Conservation (phyloP, 305 asterid genomes). For the Ruellia speciosa region DNA sequence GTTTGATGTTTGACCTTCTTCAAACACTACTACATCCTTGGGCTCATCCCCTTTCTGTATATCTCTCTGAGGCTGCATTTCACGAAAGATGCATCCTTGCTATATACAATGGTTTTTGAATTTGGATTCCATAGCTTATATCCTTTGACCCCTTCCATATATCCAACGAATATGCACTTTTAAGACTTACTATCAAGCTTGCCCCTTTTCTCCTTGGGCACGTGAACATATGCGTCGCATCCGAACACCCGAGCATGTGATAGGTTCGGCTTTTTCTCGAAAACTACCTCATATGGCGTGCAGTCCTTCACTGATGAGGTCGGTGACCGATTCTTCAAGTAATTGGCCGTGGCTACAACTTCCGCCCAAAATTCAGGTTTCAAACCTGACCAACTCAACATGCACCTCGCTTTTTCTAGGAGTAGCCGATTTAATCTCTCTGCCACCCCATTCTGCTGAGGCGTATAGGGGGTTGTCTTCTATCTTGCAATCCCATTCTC, state of each 20-base stretch:
- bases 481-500: constrained; percentile 5
- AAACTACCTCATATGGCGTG: constrained; percentile 3
- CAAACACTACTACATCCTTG: too few species aligned
- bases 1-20: too few species aligned
- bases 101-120: not conserved
- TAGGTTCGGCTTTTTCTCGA: not conserved
- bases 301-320: not conserved
- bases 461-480: too few species aligned
- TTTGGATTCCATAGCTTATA: constrained; percentile 14
- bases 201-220: not conserved
- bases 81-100: not conserved
- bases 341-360: constrained; percentile 1
- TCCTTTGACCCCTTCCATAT: constrained; percentile 4
- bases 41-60: not conserved
- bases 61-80: not conserved
- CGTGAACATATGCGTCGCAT: constrained; percentile 11
- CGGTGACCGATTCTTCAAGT: constrained; percentile 11
- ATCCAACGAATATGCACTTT: constrained; percentile 11
- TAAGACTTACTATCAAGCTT: constrained; percentile 5
- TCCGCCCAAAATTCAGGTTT: constrained; percentile 12
- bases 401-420: constrained; percentile 1
- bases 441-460: constrained; percentile 15
- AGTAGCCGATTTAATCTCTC: constrained; percentile 17
- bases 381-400: constrained; percentile 12
- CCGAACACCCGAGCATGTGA: constrained; percentile 6